Conservation (phyloP, 495 filamentous ascomycete genomes). For the Neurospora sp. region DNA sequence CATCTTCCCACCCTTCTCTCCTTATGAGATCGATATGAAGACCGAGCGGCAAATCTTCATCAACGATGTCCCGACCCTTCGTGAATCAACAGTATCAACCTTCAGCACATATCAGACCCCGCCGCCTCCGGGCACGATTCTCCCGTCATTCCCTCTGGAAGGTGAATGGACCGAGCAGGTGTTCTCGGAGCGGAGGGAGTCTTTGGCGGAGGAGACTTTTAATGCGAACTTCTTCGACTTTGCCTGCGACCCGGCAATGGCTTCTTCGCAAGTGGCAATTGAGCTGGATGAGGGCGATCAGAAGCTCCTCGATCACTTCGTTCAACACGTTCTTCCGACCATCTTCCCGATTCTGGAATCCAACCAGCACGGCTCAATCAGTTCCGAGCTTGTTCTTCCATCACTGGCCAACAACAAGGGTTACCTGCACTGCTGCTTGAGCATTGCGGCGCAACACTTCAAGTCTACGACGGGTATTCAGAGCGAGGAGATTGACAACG, state of each 20-base stretch:
- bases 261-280: conserved; percentile 56
- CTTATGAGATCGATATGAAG: conserved; percentile 92
- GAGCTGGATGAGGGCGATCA: conserved; percentile 85
- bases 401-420: conserved; percentile 82
- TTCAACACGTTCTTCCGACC: conserved; percentile 73
- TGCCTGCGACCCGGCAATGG: conserved; percentile 44
- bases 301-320: conserved; percentile 81
- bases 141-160: conserved; percentile 53
- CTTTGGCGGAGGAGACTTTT: conserved; percentile 52
- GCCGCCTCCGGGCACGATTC: conserved; percentile 49
- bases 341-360: conserved; percentile 88
- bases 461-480: conserved; percentile 63
- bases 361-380: conserved; percentile 69
- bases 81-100: conserved; percentile 76
- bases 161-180: conserved; percentile 72
- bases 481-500: conserved; percentile 68
- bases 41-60: conserved; percentile 92
- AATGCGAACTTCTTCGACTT: conserved; percentile 73
- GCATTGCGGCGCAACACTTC: conserved; percentile 88
- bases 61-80: conserved; percentile 73
- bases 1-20: conserved; percentile 49
- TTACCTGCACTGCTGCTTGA: conserved; percentile 92
- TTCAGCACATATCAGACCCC: conserved; percentile 81
- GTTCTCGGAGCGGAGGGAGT: conserved; percentile 54
- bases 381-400: conserved; percentile 70